These are phyloP conservation scores for Leucogyrophana mollusca DNA, from an alignment of 768 basidiomycete genomes.

Conservation along the genomic window DNA sequence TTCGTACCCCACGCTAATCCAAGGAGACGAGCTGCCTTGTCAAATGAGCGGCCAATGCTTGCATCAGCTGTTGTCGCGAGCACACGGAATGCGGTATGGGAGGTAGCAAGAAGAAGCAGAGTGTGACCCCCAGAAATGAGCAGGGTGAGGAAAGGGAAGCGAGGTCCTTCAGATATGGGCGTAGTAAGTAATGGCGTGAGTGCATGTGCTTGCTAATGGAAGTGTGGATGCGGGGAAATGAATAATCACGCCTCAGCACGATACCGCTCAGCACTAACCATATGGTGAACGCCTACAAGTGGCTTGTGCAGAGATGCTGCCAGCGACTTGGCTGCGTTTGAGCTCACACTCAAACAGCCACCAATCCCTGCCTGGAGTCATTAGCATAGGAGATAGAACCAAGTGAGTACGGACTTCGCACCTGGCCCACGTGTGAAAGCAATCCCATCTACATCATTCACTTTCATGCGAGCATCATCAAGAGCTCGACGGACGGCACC, in stretches of 20 bases:
- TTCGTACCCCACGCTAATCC: slow-evolving; percentile 58
- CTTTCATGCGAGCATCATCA: slow-evolving; percentile 54
- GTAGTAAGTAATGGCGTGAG: slow-evolving; percentile 75
- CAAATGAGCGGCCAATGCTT: slow-evolving; percentile 77
- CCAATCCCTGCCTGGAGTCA: slow-evolving; percentile 60
- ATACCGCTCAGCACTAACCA: slow-evolving; percentile 59
- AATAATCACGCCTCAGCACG: not conserved
- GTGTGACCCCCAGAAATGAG: slow-evolving; percentile 96
- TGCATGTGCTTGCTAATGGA: slow-evolving; percentile 87
- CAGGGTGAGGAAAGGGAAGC: slow-evolving; percentile 85
- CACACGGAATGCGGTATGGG: slow-evolving; percentile 56
- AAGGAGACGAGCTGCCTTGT: slow-evolving; percentile 77
- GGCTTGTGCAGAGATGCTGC: slow-evolving; percentile 79
- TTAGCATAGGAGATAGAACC: slow-evolving; percentile 6
- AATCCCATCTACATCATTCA: slow-evolving; percentile 75
- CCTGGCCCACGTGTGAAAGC: slow-evolving; percentile 91
- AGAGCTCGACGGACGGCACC: slow-evolving; percentile 69
- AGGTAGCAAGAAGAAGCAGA: slow-evolving; percentile 72
- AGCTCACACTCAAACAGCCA: slow-evolving; percentile 77
- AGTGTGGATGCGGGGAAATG: slow-evolving; percentile 5
- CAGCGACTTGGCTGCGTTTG: slow-evolving; percentile 82
- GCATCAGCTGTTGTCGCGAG: slow-evolving; percentile 76
- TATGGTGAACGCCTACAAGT: slow-evolving; percentile 90
- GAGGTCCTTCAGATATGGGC: slow-evolving; percentile 38
- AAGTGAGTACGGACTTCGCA: slow-evolving; percentile 21